Evolutionary conservation across 75 land plant species (phyloP), one percentile per base, ranked within the genome.

Genomic region (Picea sitchensis): DNA sequence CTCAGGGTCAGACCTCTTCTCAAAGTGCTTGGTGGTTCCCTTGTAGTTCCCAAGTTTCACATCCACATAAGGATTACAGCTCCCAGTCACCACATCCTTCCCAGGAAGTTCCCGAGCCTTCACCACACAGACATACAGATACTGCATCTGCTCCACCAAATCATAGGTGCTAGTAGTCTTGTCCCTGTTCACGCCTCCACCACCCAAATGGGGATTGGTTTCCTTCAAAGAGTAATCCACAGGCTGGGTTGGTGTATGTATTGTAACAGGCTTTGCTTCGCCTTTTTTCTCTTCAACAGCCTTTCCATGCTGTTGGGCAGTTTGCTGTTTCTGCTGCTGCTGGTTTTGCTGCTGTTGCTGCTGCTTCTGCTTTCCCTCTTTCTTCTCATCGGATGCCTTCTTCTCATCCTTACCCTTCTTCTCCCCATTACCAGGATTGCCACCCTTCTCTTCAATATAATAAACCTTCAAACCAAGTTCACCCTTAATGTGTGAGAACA

Each of bases 121-220:
- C 41, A 91, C 98, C 0, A 95, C 95, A 2, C 93, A 77, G 15
- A 91, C 89, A 75, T 87, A 95, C 26, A 95, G 89, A 82, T 93
- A 90, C 59, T 78, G 73, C 92, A 88, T 91, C 79, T 91, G 87
- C 86, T 95, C 95, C 6, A 95, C 98, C n/a, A 95, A 89, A 75
- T 91, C 98, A 71, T 89, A 93, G 9, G 95, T 92, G 83, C 87
- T 91, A 9, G 64, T 59, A 61, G 64, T 67, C 63, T 36, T 76
- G 84, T 21, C 85, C 76, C 21, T 63, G 61, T 63, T 60, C 32
- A 81, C 79, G 83, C 92, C 86, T 26, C 81, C 54, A 75, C 85
- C 87, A 4, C 94, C 88, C 9, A 92, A 77, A 30, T 81, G 69
- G 15, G 91, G 93, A 20, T 74, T 81, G 6, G 91, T 84, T 20